Evolutionary conservation across 768 basidiomycete genomes (phyloP).

Genomic region (Naganishia randhawae): DNA sequence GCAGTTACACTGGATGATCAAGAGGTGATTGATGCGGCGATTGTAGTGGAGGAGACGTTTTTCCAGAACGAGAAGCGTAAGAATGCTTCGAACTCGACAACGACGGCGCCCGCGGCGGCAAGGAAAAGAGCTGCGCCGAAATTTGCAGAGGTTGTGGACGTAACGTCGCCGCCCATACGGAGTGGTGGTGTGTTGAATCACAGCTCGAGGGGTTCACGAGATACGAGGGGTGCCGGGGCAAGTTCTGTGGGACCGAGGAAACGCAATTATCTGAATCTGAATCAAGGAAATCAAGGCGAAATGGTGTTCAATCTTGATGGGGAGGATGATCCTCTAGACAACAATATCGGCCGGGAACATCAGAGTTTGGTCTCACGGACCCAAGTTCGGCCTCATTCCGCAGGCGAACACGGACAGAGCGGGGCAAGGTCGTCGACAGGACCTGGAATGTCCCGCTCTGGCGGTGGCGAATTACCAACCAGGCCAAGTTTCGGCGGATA

Average conservation of each 20-base stretch:
- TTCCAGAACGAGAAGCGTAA: background rate
- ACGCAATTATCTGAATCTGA: background rate
- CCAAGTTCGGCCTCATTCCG: background rate
- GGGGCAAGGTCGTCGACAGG: background rate
- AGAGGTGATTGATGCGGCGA: background rate
- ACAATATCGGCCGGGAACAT: background rate
- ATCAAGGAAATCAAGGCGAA: background rate
- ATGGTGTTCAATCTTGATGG: background rate
- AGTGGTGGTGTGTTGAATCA: background rate
- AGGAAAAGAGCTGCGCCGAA: constrained; percentile 4
- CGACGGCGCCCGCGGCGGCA: background rate
- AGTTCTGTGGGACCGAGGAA: background rate
- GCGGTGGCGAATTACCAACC: too few relatives aligned
- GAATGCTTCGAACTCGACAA: background rate
- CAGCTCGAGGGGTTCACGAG: background rate
- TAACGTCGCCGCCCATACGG: background rate
- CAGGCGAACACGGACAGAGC: background rate
- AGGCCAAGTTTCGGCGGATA: background rate
- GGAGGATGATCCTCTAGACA: background rate
- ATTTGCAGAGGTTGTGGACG: background rate
- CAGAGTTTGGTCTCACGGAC: background rate
- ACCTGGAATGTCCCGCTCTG: background rate
- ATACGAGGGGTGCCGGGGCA: background rate
- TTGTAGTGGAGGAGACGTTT: constrained; percentile 1
- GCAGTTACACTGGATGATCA: constrained; percentile 3